These are phyloP conservation scores for Candida railenensis DNA, from an alignment of 805 yeast genomes.

Conservation along the genomic window DNA sequence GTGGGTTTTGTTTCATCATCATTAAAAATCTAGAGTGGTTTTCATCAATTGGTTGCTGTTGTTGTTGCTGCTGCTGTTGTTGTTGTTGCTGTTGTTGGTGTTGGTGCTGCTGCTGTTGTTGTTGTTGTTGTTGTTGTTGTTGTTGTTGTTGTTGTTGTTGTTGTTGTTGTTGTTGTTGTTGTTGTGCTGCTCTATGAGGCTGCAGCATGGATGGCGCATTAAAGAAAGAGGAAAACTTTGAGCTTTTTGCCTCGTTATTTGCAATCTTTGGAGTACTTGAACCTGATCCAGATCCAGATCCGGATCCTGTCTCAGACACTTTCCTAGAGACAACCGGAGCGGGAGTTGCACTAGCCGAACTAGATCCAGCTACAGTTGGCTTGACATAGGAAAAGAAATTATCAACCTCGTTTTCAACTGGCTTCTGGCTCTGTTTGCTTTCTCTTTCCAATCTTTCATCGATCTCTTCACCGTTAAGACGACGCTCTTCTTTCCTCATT, in stretches of 20 bases:
- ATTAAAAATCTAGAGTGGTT: slow-evolving; percentile 6
- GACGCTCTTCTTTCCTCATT: slow-evolving; percentile 50
- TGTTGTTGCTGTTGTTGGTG: slow-evolving; percentile 14
- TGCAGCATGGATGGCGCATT: slow-evolving; percentile 9
- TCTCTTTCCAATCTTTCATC: slow-evolving; percentile 15
- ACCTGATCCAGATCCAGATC: slow-evolving; percentile 1
- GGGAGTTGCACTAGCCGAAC: slow-evolving; percentile 8
- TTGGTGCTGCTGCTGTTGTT: slow-evolving; percentile 7
- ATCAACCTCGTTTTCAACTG: slow-evolving; percentile 40
- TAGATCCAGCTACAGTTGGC: slow-evolving; percentile 18
- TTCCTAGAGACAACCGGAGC: slow-evolving; percentile 5
- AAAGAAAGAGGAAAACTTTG: slow-evolving; percentile 38
- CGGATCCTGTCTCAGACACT: background rate
- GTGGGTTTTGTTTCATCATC: slow-evolving; percentile 3
- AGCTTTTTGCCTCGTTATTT: slow-evolving; percentile 25
- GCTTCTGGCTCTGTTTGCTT: background rate
- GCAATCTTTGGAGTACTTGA: slow-evolving; percentile 7
- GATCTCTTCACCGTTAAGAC: slow-evolving; percentile 40
- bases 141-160: slow-evolving; percentile 5
- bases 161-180: slow-evolving; percentile 4
- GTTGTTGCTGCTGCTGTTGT: slow-evolving; percentile 11
- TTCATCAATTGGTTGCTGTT: slow-evolving; percentile 9
- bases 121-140: slow-evolving; percentile 8
- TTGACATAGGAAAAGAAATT: slow-evolving; percentile 42
- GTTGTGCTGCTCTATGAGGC: slow-evolving; percentile 1